Percentiles rank a stretch among this genome's conserved stretches.
Evolutionary conservation across 768 basidiomycete species (phyloP).

Genomic region (Gloeopeniophorella convolvens): DNA sequence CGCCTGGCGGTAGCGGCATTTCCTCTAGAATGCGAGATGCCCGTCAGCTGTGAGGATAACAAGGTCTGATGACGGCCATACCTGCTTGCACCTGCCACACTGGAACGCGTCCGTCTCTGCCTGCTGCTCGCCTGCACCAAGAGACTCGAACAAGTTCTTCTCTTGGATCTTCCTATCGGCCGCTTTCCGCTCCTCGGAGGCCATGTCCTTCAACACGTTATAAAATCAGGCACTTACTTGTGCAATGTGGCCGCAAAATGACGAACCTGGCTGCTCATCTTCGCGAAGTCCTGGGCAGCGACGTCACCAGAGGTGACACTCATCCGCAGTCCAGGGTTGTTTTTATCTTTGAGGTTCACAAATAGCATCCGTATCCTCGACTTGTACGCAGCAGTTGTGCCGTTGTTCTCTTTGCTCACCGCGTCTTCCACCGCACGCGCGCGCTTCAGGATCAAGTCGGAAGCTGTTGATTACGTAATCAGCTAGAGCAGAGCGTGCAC

Average conservation of each 20-base stretch:
- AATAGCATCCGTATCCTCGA: constrained; percentile 81
- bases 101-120: constrained; percentile 99
- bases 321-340: constrained; percentile 81
- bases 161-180: constrained; percentile 76
- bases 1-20: constrained; percentile 90
- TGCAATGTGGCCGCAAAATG: not conserved
- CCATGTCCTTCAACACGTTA: constrained; percentile 72
- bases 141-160: constrained; percentile 85
- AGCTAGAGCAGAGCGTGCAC: not conserved
- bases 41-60: not conserved
- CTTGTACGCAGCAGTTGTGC: constrained; percentile 49
- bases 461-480: constrained; percentile 37
- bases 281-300: constrained; percentile 58
- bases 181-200: constrained; percentile 84
- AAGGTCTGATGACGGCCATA: constrained; percentile 23
- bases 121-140: constrained; percentile 82
- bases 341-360: constrained; percentile 93
- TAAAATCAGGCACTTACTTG: no score
- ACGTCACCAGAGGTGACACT: constrained; percentile 82
- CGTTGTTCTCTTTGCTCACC: constrained; percentile 42
- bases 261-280: constrained; percentile 76
- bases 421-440: constrained; percentile 69
- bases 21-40: constrained; percentile 43
- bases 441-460: constrained; percentile 57
- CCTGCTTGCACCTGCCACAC: constrained; percentile 91